These are phyloP conservation scores for Teunomyces atbi DNA, from an alignment of 805 yeast species.

Conservation along the genomic window DNA sequence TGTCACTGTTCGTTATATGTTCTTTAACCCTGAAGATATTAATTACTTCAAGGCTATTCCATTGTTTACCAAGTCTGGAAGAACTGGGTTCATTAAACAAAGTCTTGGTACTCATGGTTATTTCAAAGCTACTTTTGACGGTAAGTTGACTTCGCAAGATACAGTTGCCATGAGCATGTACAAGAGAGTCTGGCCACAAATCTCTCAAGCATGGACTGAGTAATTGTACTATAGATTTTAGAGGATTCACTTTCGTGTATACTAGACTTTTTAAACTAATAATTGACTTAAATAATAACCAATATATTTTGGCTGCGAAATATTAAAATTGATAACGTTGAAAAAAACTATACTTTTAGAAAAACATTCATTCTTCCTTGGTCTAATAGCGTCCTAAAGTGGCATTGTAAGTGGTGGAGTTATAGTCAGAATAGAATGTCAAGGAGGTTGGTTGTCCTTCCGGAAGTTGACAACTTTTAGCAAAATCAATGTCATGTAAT, in stretches of 20 bases:
- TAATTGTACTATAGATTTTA: constrained; percentile 11
- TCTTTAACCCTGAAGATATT: constrained; percentile 88
- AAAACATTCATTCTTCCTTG: constrained; percentile 16
- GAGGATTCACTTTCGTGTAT: constrained; percentile 8
- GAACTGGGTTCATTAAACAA: constrained; percentile 93
- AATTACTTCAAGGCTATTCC: constrained; percentile 89
- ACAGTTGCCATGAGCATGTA: constrained; percentile 90
- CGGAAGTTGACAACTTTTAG: constrained; percentile 25
- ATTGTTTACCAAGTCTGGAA: constrained; percentile 86
- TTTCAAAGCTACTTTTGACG: constrained; percentile 93
- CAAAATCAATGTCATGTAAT: constrained; percentile 24
- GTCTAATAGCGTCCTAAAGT: constrained; percentile 28
- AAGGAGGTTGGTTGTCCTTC: constrained; percentile 22
- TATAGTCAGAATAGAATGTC: constrained; percentile 44
- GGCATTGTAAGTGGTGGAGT: constrained; percentile 21
- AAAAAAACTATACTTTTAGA: too few relatives aligned
- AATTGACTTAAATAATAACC: neutral
- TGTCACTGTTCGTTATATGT: constrained; percentile 95
- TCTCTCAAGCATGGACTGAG: constrained; percentile 32
- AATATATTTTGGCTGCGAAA: neutral
- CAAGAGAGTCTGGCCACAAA: constrained; percentile 89
- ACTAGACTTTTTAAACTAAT: neutral
- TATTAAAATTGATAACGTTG: too few relatives aligned
- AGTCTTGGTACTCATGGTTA: constrained; percentile 98
- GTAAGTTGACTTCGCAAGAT: constrained; percentile 87